Evolutionary conservation across 176 grass and related monocot species (phyloP).

Genomic region (Panicum miliaceum): DNA sequence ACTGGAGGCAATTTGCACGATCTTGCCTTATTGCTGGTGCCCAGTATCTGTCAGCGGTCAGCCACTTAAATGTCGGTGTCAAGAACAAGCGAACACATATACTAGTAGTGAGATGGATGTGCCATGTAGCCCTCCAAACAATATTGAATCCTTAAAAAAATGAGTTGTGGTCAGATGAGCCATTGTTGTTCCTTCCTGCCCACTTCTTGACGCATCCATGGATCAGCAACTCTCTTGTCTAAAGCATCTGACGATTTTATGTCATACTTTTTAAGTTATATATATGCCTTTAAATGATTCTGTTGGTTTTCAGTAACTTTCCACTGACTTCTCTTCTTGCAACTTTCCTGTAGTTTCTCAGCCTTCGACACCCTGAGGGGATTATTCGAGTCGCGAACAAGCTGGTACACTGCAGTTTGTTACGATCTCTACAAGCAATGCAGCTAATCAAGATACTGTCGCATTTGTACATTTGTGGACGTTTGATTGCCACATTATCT

Average conservation of each 20-base stretch:
- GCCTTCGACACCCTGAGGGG: neutral
- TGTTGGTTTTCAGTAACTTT: neutral
- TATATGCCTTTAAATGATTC: neutral
- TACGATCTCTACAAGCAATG: conserved; percentile 9
- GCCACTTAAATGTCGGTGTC: neutral
- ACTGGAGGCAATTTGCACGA: neutral
- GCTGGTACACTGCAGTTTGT: conserved; percentile 26
- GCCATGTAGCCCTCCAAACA: neutral
- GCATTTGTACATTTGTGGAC: neutral
- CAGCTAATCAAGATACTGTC: conserved; percentile 15
- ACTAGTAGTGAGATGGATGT: neutral
- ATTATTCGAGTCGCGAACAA: conserved; percentile 2
- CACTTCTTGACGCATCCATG: neutral
- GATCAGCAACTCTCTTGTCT: neutral
- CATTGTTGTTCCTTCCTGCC: neutral
- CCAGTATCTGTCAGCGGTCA: neutral
- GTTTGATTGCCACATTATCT: neutral
- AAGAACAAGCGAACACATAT: neutral
- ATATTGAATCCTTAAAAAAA: neutral
- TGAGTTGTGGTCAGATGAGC: neutral
- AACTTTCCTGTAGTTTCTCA: conserved; percentile 21
- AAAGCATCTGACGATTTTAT: neutral
- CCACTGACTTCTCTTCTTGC: neutral
- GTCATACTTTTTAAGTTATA: neutral
- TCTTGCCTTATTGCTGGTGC: neutral